Conservation (phyloP, 768 basidiomycete genomes). For the Russula compacta region DNA sequence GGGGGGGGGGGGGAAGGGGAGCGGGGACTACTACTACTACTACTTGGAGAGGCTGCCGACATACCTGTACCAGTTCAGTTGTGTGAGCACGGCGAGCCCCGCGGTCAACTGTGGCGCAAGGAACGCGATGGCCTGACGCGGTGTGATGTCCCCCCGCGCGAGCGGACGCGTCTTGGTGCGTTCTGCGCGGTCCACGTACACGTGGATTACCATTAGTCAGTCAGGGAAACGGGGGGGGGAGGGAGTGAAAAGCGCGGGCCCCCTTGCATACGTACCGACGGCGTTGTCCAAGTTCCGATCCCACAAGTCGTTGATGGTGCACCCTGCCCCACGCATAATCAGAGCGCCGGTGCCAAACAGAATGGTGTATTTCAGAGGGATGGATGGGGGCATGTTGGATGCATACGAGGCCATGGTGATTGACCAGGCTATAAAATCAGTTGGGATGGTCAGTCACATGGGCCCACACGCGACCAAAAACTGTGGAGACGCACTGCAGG, state of each 20-base stretch:
- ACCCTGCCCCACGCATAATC: slow-evolving; percentile 96
- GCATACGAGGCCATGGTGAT: slow-evolving; percentile 95
- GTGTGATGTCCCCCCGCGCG: slow-evolving; percentile 72
- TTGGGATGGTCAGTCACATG: neutral
- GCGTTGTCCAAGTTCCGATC: slow-evolving; percentile 85
- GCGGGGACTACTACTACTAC: neutral
- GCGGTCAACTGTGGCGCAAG: slow-evolving; percentile 72
- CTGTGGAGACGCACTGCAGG: slow-evolving; percentile 64
- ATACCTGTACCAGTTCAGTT: slow-evolving; percentile 93
- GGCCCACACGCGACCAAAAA: neutral
- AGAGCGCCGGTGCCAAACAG: slow-evolving; percentile 87
- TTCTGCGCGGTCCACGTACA: slow-evolving; percentile 33
- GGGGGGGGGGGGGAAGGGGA: no score
- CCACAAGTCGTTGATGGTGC: slow-evolving; percentile 99
- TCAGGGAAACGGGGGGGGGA: neutral
- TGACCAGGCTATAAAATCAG: slow-evolving; percentile 71
- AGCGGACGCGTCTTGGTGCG: slow-evolving; percentile 85
- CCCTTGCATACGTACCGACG: slow-evolving; percentile 54
- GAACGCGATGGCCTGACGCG: slow-evolving; percentile 67
- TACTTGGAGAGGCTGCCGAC: slow-evolving; percentile 17
- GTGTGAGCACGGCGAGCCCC: slow-evolving; percentile 78
- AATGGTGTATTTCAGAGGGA: slow-evolving; percentile 64
- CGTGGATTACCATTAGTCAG: neutral
- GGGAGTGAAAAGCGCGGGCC: neutral
- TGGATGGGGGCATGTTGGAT: slow-evolving; percentile 51